These are phyloP conservation scores for Rhodotorula sp. DNA, from an alignment of 1,284 basidiomycete species.

Conservation along the genomic window DNA sequence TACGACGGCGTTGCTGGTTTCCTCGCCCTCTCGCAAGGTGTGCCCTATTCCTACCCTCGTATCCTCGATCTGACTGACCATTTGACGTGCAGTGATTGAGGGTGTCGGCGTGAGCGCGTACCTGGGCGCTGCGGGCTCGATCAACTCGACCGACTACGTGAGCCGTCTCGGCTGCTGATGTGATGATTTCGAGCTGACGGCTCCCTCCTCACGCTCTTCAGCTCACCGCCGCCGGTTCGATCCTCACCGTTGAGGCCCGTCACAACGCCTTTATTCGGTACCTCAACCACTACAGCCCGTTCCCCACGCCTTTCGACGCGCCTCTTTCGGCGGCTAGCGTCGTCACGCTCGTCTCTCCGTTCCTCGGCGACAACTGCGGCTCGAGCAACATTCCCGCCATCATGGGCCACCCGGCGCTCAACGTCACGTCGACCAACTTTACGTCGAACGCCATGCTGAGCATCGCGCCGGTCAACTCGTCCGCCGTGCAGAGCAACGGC, in stretches of 20 bases:
- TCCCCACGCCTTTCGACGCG: slow-evolving; percentile 26
- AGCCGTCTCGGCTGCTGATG: no score
- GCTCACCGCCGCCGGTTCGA: slow-evolving; percentile 52
- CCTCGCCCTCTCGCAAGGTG: slow-evolving; percentile 55
- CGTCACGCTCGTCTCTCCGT: slow-evolving; percentile 19
- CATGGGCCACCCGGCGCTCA: slow-evolving; percentile 55
- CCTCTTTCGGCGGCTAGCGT: slow-evolving; percentile 37
- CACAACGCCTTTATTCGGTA: slow-evolving; percentile 17
- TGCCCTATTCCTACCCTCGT: neutral
- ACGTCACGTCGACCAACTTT: slow-evolving; percentile 42
- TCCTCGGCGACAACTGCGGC: neutral
- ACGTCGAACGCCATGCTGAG: neutral
- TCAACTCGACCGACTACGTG: slow-evolving; percentile 7
- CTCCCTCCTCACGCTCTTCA: slow-evolving; percentile 37
- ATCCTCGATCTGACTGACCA: neutral
- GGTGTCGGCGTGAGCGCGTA: slow-evolving; percentile 61
- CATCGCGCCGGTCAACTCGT: neutral
- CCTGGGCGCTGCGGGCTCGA: slow-evolving; percentile 49
- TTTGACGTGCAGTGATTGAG: slow-evolving; percentile 56
- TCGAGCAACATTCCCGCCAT: slow-evolving; percentile 51
- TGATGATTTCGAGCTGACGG: neutral
- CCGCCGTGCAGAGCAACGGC: neutral
- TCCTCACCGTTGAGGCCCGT: slow-evolving; percentile 51
- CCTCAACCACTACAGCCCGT: slow-evolving; percentile 13
- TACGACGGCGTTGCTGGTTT: slow-evolving; percentile 60